Conservation (phyloP, 768 basidiomycete genomes). For the Sarcomyxa edulis region DNA sequence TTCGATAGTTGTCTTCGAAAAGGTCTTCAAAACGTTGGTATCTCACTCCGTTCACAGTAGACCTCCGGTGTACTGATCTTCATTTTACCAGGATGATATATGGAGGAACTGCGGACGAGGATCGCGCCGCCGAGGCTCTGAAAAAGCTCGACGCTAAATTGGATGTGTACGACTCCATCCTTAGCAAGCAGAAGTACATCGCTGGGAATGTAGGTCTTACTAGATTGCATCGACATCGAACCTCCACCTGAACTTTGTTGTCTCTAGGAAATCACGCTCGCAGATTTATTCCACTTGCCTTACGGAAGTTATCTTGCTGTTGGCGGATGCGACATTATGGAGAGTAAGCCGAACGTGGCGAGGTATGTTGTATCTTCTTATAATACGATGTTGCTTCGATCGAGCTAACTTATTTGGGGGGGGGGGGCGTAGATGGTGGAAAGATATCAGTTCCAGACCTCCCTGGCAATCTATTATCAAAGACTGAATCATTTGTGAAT, state of each 20-base stretch:
- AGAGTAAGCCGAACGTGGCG: conserved; percentile 36
- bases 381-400: neutral
- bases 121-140: conserved; percentile 18
- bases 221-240: neutral
- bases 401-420: neutral
- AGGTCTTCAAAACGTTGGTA: conserved; percentile 45
- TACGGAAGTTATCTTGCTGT: conserved; percentile 21
- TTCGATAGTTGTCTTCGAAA: conserved; percentile 36
- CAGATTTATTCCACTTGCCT: conserved; percentile 41
- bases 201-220: conserved; percentile 44
- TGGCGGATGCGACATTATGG: conserved; percentile 23
- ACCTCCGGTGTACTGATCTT: too few relatives aligned
- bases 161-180: conserved; percentile 48
- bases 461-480: conserved; percentile 46
- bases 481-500: too few relatives aligned
- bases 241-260: neutral
- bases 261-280: conserved; percentile 37
- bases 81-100: neutral
- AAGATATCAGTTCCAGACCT: conserved; percentile 37
- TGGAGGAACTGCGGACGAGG: conserved; percentile 18
- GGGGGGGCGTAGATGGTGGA: too few relatives aligned
- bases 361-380: conserved; percentile 23
- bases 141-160: conserved; percentile 31
- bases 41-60: too few relatives aligned
- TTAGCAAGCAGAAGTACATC: conserved; percentile 47